Base-by-base conservation (phyloP, 1,284 basidiomycete species). In the Trichosporon ovoides region DNA sequence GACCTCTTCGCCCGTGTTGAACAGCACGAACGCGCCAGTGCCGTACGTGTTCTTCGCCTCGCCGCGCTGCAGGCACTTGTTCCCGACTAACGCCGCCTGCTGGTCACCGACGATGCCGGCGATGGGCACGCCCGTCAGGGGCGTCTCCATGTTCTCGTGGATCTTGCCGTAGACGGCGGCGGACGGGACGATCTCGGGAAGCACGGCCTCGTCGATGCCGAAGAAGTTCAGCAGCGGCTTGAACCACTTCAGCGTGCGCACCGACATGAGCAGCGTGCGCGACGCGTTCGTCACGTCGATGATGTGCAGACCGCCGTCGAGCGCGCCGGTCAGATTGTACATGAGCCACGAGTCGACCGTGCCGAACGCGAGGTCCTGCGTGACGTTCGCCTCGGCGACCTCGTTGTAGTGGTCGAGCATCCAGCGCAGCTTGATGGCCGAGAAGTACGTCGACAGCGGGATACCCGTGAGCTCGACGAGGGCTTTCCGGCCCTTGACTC, bases 201-300 rank as follows among this genome's bases (percentile, higher is more conserved):
- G 82, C 63, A 91, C 84, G 14, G 86, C 88, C 19, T 80, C 69
- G 52, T 87, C 85, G 71, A 98, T 77, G 55, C 83, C 87, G 68
- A 98, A 98, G 81, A 98, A 98, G 37, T 87, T 82, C 66, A 96
- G 82, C 31, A 98, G 83, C 38, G 83, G 83, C 2, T 84, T 80
- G 67, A 91, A 89, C 92, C 93, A 98, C 70, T 86, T 68, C 35
- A 96, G 83, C 1, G 86, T 89, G 49, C 81, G 81, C 57, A 94
- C 81, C 72, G 95, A 90, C 78, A 97, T 85, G 56, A 98, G 84
- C 57, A 98, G 86, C 0, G 95, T 98, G 49, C 95, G 87, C 2
- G 94, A 98, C 2, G 95, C 95, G 74, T 98, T 98, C 56, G 92
- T 92, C n/a, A 91, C 87, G 75, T 98, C 95, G 65, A 87, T 88